These are phyloP conservation scores for Suillus weaverae DNA, from an alignment of 768 basidiomycete species.

Conservation along the genomic window DNA sequence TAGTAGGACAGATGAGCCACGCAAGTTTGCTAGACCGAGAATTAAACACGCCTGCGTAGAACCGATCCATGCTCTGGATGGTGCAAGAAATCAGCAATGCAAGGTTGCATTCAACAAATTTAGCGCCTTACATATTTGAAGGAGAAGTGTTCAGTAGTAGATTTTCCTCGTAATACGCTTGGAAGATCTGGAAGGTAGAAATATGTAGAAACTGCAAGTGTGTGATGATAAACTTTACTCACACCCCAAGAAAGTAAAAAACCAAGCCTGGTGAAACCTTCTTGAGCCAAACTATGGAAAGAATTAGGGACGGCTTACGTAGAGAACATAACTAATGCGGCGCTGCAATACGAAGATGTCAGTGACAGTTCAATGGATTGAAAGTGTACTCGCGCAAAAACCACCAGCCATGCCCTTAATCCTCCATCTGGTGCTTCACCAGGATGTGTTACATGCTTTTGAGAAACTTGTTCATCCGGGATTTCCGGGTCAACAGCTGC, in stretches of 20 bases:
- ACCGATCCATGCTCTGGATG: conserved; percentile 73
- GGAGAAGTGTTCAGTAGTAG: conserved; percentile 50
- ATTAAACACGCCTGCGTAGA: conserved; percentile 56
- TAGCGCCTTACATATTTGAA: conserved; percentile 55
- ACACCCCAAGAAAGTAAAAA: conserved; percentile 78
- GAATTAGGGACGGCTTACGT: neutral
- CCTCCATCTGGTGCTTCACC: conserved; percentile 31
- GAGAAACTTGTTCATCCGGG: neutral
- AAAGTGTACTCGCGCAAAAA: conserved; percentile 23
- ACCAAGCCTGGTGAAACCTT: conserved; percentile 48
- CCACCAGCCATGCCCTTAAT: conserved; percentile 31
- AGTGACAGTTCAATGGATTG: conserved; percentile 11
- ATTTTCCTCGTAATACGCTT: conserved; percentile 64
- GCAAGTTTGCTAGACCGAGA: neutral
- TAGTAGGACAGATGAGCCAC: conserved; percentile 22
- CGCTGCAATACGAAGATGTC: conserved; percentile 39
- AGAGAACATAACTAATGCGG: conserved; percentile 20
- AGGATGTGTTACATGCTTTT: conserved; percentile 18
- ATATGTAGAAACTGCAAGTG: neutral
- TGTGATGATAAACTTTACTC: conserved; percentile 25
- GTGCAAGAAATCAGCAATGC: neutral
- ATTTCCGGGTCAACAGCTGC: conserved; percentile 3
- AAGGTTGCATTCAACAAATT: neutral
- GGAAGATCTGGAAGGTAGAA: conserved; percentile 53
- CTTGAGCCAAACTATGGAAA: neutral